Evolutionary conservation across 768 basidiomycete species (phyloP).

Genomic region (Kwoniella sp.): DNA sequence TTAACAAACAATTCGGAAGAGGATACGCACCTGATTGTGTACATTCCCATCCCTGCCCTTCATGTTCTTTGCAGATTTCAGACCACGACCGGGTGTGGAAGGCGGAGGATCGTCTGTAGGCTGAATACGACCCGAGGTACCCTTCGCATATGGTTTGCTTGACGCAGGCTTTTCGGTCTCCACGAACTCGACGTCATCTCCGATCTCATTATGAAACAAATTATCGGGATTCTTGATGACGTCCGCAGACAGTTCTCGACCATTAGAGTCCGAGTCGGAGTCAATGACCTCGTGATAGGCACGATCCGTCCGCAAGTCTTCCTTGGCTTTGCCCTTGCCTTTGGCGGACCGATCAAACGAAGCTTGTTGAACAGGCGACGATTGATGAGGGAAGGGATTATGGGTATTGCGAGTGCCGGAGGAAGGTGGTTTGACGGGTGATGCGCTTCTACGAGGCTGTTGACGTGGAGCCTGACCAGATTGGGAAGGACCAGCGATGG

Average conservation of each 20-base stretch:
- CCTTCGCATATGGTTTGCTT: neutral
- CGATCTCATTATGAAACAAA: neutral
- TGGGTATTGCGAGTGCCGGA: neutral
- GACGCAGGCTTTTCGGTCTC: neutral
- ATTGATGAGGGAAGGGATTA: neutral
- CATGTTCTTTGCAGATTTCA: neutral
- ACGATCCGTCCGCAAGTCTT: neutral
- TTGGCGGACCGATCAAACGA: neutral
- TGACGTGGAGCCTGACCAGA: neutral
- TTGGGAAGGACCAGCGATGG: neutral
- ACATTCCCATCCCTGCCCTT: conserved; percentile 12
- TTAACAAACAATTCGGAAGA: neutral
- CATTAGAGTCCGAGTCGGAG: neutral
- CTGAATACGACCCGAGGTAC: neutral
- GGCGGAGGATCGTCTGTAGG: neutral
- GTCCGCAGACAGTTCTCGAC: neutral
- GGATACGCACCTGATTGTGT: neutral
- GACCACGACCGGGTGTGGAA: neutral
- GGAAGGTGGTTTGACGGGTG: conserved; percentile 11
- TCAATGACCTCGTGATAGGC: neutral
- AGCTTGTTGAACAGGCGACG: neutral
- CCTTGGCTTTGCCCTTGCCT: neutral
- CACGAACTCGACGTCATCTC: neutral
- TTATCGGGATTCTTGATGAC: neutral
- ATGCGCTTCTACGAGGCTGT: neutral